Evolutionary conservation across 2,329 filamentous ascomycete species (phyloP), one percentile per base, ranked within the genome.

Genomic region (Exophiala aquamarina): DNA sequence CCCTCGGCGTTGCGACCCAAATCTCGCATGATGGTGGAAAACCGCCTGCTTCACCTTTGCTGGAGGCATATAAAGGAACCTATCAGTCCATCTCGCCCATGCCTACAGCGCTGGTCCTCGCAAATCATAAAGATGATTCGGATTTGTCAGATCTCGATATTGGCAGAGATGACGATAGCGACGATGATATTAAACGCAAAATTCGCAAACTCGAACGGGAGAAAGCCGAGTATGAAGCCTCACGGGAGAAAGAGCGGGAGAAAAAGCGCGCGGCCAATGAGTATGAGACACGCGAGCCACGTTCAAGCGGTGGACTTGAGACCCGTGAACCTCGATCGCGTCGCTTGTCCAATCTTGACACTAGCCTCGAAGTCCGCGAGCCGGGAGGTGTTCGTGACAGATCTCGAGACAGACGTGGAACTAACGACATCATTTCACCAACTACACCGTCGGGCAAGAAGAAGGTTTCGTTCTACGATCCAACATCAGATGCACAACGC

Each of bases 81-180:
- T 97, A 95, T 61, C 92, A 97, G 67, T 89, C 88, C 48, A 87
- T 94, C 59, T 95, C 91, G 0, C 91, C 92, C 0, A 95, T 96
- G 89, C 91, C 91, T 0, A 90, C 90, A 0, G 89, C 91, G 1
- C 72, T 81, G 48, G 72, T 81, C 59, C 72, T 91, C 18, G 74
- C 66, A 18, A 84, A 60, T 62, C 82, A 73, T 38, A 67, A 74
- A 21, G 74, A 82, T 8, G 78, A 81, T 17, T 74, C 73, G 19
- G 71, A 79, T 48, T 51, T 79, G 8, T 75, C 79, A 45, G 65
- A 66, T 8, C 59, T 74, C 11, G 49, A 66, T 67, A 54, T 62
- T 67, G 15, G 62, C 59, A 29, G 41, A 10, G 51, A 52, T 23
- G 49, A 31, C 14, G 49, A 56, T 60, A 64, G 14, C 51, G 68